Evolutionary conservation across 768 basidiomycete genomes (phyloP), one percentile per base, ranked within the genome.

Genomic region (Tulasnella sp.): DNA sequence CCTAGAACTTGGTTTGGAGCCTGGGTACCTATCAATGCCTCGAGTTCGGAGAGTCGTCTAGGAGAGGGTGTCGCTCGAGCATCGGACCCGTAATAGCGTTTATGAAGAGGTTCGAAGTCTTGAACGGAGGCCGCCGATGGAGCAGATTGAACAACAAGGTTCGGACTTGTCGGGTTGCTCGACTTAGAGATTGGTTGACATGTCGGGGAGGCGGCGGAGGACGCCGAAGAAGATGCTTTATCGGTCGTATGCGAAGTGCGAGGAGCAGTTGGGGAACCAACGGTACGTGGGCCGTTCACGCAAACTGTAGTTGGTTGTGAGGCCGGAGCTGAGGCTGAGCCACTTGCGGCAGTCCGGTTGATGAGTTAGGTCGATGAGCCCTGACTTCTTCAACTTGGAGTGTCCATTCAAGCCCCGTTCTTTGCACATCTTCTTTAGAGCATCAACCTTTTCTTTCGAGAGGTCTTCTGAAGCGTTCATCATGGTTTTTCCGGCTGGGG

Each of bases 401-500:
- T 92, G 94, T 0, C 91, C 91, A 62, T 86, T 83, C 36, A 94
- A 85, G 31, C 87, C 86, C 77, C 85, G 87, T 75, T 91, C 92
- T 83, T 92, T 94, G 84, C 92, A 94, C 19, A 93, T 80, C 4
- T 87, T 87, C 82, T 90, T 93, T 27, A 94, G 87, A 81, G 91
- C 91, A 27, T 90, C 84, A 14, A 92, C 90, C 10, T 90, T 92
- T 2, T 92, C 83, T 75, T 85, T 88, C 16, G 44, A 34, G 24
- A 48, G 24, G n/a, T 46, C 44, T 46, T 34, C 16, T 34, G 38
- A 18, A 9, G 39, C n/a, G 42, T 39, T 40, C 74, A 75, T 75
- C 16, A 31, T 75, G 38, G 10, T 6, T 34, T 44, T 24, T 38
- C 9, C 8, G 42, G 42, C 74, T 75, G 3, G 12, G 40, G 42